phyloP scores from a whole-genome alignment of 2,329 filamentous ascomycete genomes.

The Aphanocladium album region DNA sequence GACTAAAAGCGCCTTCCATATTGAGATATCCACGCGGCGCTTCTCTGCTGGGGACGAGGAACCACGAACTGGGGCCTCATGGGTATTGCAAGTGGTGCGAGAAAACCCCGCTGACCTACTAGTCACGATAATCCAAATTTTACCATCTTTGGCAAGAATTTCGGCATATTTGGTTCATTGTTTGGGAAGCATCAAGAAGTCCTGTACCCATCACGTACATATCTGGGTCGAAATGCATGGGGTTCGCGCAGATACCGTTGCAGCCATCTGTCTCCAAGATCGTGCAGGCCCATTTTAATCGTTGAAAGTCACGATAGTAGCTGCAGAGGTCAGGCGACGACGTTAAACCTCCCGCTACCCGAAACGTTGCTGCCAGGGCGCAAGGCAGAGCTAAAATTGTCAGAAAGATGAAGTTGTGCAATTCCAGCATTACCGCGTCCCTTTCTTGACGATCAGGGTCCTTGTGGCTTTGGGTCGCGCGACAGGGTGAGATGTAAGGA shows the following conservation, averaged over 20 bases:
- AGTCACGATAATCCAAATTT: not conserved
- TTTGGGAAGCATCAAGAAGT: not conserved
- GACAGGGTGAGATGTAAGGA: not conserved
- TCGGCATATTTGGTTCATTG: not conserved
- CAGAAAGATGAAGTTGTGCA: not conserved
- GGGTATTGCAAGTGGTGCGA: not conserved
- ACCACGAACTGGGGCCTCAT: not conserved
- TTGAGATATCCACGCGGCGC: not conserved
- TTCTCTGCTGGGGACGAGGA: not conserved
- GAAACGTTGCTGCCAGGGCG: not conserved
- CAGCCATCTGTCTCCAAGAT: slow-evolving; percentile 12
- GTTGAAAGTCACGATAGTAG: slow-evolving; percentile 9
- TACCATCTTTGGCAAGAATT: not conserved
- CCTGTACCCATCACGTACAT: not conserved
- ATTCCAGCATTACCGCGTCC: not conserved
- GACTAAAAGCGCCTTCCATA: not conserved
- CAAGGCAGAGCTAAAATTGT: not conserved
- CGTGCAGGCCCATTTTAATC: slow-evolving; percentile 11
- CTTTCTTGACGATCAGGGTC: not conserved
- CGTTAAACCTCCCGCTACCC: not conserved
- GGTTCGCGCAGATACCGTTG: slow-evolving; percentile 5
- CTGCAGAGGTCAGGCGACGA: slow-evolving; percentile 5
- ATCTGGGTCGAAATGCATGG: not conserved
- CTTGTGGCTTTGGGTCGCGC: not conserved
- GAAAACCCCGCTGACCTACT: not conserved